These are phyloP conservation scores for Achaetomiella virescens DNA, from an alignment of 495 filamentous ascomycete genomes.

Conservation along the genomic window DNA sequence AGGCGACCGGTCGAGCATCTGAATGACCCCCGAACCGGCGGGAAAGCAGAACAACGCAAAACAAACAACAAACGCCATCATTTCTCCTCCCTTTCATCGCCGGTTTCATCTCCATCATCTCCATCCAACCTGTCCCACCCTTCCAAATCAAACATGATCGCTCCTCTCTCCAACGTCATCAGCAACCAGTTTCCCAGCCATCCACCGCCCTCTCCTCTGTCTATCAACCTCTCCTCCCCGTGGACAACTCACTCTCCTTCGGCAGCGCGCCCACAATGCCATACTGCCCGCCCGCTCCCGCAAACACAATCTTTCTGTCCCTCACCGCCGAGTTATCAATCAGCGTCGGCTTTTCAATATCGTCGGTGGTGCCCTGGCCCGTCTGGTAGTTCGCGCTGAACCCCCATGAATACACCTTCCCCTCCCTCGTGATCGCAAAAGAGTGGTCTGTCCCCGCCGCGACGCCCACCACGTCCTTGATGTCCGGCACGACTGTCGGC, in stretches of 20 bases:
- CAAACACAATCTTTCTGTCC: constrained; percentile 51
- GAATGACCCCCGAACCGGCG: no score
- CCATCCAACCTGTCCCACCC: no score
- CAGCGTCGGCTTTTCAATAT: constrained; percentile 51
- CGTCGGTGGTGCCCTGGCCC: constrained; percentile 54
- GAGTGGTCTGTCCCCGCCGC: constrained; percentile 53
- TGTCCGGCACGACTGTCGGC: constrained; percentile 37
- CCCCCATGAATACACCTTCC: constrained; percentile 64
- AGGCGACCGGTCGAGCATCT: no score
- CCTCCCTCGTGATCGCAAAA: constrained; percentile 53
- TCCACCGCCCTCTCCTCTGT: not conserved
- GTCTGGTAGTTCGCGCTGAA: constrained; percentile 62
- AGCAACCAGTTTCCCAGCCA: no score
- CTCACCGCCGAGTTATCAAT: constrained; percentile 59
- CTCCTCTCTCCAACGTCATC: no score
- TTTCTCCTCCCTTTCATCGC: no score
- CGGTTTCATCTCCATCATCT: no score
- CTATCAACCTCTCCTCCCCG: not conserved
- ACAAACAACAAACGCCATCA: no score
- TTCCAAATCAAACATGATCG: no score
- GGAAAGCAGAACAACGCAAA: no score
- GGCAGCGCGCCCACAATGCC: constrained; percentile 46
- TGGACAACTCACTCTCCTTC: no score
- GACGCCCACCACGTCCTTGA: constrained; percentile 31
- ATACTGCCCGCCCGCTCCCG: constrained; percentile 62